Percentiles rank a stretch among this genome's conserved stretches.
These are phyloP conservation scores for Eimeria acervulina DNA, from an alignment of 169 alveolate species.

Conservation along the genomic window DNA sequence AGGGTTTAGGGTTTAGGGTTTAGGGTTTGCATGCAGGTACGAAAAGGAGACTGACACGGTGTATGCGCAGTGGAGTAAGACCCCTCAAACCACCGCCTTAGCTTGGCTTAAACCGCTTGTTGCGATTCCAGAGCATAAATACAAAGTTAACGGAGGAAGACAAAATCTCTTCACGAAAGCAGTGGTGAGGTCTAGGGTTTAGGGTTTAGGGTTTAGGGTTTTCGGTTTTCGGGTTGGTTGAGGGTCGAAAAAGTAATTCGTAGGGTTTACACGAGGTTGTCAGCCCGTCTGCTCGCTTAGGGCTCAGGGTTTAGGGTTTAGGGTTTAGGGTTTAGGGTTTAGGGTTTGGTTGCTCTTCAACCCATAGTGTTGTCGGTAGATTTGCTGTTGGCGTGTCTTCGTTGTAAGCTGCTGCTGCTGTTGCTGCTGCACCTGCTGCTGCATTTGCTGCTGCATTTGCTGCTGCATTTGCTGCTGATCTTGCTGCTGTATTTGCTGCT, in stretches of 20 bases:
- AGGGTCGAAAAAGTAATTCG: no score
- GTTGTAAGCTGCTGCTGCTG: no score
- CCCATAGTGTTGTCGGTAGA: no score
- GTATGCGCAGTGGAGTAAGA: slow-evolving; percentile 51
- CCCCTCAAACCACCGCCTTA: slow-evolving; percentile 47
- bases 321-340: slow-evolving; percentile 59
- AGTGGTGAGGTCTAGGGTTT: slow-evolving; percentile 29
- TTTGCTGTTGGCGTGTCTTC: no score
- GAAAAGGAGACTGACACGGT: slow-evolving; percentile 16
- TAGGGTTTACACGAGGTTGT: no score
- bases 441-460: not conserved
- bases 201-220: slow-evolving; percentile 29
- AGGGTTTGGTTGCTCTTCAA: not conserved
- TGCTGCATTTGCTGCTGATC: not conserved
- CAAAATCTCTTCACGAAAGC: slow-evolving; percentile 20
- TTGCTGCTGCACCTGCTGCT: no score
- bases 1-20: slow-evolving; percentile 4
- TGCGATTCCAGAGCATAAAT: slow-evolving; percentile 74
- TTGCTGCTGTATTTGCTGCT: no score
- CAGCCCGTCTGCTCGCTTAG: no score
- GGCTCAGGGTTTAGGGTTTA: slow-evolving; percentile 49
- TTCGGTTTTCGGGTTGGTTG: not conserved
- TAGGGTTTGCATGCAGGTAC: slow-evolving; percentile 44
- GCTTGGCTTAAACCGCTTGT: slow-evolving; percentile 80
- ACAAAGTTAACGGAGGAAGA: slow-evolving; percentile 69